These are phyloP conservation scores for Claviceps maximensis DNA, from an alignment of 2,329 filamentous ascomycete genomes.

Conservation along the genomic window DNA sequence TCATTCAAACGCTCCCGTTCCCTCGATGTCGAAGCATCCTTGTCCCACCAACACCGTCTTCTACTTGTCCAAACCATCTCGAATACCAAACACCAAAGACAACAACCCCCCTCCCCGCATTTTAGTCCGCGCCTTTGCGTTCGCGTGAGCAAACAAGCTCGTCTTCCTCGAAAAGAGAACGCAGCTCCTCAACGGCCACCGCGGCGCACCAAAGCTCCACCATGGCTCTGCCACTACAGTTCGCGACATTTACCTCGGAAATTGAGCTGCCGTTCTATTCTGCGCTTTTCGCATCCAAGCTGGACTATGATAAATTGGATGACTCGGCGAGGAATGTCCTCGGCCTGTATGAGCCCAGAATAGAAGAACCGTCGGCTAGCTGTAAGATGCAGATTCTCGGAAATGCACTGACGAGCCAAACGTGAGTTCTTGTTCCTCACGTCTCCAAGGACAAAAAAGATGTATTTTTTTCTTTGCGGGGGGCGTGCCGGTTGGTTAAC, in stretches of 20 bases:
- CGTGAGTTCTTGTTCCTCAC: slow-evolving; percentile 41
- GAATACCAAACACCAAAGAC: not conserved
- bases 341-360: slow-evolving; percentile 77
- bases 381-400: slow-evolving; percentile 85
- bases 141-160: not conserved
- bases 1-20: not conserved
- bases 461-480: not conserved
- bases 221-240: slow-evolving; percentile 47
- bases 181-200: not conserved
- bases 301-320: slow-evolving; percentile 94
- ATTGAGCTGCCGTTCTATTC: slow-evolving; percentile 94
- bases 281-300: slow-evolving; percentile 81
- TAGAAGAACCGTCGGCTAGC: slow-evolving; percentile 59
- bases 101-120: not conserved
- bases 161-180: not conserved
- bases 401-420: slow-evolving; percentile 69
- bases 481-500: not conserved
- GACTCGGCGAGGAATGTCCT: slow-evolving; percentile 79
- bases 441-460: not conserved
- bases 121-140: not conserved
- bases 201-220: slow-evolving; percentile 12
- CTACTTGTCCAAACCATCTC: not conserved
- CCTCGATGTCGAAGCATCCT: not conserved
- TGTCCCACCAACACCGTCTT: not conserved
- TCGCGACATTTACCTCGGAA: slow-evolving; percentile 83